These are phyloP conservation scores for Populus hybrid DNA, from an alignment of 441 rosid species.

Conservation along the genomic window DNA sequence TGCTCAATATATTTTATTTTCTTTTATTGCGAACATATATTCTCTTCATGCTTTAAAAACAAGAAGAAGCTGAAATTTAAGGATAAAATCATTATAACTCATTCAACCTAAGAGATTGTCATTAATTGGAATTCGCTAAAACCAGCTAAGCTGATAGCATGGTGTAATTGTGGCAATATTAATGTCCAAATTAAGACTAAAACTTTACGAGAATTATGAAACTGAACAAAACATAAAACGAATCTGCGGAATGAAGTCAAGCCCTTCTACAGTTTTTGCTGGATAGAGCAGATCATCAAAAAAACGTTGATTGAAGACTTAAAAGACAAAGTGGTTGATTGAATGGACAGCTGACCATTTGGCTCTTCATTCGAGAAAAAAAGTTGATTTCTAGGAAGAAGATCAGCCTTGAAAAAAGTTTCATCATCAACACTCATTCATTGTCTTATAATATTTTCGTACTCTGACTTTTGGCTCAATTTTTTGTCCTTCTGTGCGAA, in stretches of 20 bases:
- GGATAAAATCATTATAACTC: too few relatives aligned
- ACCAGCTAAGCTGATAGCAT: too few relatives aligned
- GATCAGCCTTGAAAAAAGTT: neutral
- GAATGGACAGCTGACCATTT: conserved; percentile 5
- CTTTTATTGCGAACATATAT: too few relatives aligned
- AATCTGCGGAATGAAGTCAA: neutral
- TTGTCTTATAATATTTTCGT: neutral
- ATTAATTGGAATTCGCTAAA: too few relatives aligned
- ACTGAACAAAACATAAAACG: neutral
- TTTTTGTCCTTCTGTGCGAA: conserved; percentile 10
- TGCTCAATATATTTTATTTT: too few relatives aligned
- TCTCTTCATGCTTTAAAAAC: too few relatives aligned
- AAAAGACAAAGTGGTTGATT: conserved; percentile 3
- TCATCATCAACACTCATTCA: neutral
- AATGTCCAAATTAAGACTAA: too few relatives aligned
- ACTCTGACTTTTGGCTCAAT: neutral
- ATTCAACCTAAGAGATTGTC: too few relatives aligned
- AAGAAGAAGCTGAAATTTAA: too few relatives aligned
- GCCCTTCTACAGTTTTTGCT: neutral
- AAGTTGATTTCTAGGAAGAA: conserved; percentile 3
- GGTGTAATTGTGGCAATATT: too few relatives aligned
- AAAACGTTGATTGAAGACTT: neutral
- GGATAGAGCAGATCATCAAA: too few relatives aligned
- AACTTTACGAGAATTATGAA: too few relatives aligned
- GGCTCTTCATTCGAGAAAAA: conserved; percentile 7